These are phyloP conservation scores for Mycotypha africana DNA, from an alignment of 371 early-diverging fungal species.

Conservation along the genomic window DNA sequence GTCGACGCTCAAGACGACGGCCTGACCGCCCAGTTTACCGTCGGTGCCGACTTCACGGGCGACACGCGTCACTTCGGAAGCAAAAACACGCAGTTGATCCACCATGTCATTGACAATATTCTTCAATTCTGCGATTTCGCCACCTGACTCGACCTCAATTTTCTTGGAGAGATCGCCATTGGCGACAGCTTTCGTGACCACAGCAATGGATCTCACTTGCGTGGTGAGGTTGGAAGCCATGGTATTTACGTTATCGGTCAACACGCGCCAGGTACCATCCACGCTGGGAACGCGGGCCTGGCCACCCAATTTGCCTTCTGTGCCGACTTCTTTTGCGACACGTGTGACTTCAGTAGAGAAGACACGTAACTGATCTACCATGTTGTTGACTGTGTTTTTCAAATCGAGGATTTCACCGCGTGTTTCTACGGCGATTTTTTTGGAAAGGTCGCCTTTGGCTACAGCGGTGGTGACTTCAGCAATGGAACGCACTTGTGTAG, in stretches of 20 bases:
- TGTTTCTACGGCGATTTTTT: slow-evolving; percentile 37
- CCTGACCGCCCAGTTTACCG: slow-evolving; percentile 37
- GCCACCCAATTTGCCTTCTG: slow-evolving; percentile 51
- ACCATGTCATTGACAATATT: slow-evolving; percentile 44
- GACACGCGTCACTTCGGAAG: slow-evolving; percentile 36
- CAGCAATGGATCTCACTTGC: slow-evolving; percentile 55
- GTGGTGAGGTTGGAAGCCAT: slow-evolving; percentile 59
- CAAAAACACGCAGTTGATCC: slow-evolving; percentile 32
- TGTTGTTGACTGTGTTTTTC: slow-evolving; percentile 38
- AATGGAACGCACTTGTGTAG: slow-evolving; percentile 50
- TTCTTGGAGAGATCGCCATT: slow-evolving; percentile 45
- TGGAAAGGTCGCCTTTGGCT: slow-evolving; percentile 45
- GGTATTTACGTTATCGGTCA: slow-evolving; percentile 60
- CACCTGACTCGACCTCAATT: slow-evolving; percentile 29
- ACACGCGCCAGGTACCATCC: slow-evolving; percentile 60
- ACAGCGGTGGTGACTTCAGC: slow-evolving; percentile 39
- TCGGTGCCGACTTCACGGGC: slow-evolving; percentile 46
- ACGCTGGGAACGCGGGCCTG: slow-evolving; percentile 46
- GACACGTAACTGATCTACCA: slow-evolving; percentile 35
- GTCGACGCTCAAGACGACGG: slow-evolving; percentile 29
- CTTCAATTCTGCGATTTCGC: slow-evolving; percentile 44
- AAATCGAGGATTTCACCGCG: slow-evolving; percentile 29
- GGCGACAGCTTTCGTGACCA: slow-evolving; percentile 56
- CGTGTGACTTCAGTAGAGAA: slow-evolving; percentile 43
- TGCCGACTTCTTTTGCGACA: slow-evolving; percentile 48